These are phyloP conservation scores for Trichoderma breve DNA, from an alignment of 2,329 filamentous ascomycete species.

Conservation along the genomic window DNA sequence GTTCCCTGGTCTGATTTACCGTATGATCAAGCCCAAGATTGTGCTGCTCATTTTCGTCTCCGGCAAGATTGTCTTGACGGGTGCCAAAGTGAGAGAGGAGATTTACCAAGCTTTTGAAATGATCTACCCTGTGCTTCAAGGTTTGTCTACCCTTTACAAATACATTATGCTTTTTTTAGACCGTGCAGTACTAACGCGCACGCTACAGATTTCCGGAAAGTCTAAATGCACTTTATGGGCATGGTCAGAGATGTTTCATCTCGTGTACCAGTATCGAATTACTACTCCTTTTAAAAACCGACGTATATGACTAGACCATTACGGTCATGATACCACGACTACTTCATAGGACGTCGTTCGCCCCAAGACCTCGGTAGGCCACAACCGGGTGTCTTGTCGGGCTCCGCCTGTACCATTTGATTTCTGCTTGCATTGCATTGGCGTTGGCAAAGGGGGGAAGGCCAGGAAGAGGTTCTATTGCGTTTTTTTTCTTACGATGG, in stretches of 20 bases:
- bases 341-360: slow-evolving; percentile 28
- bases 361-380: slow-evolving; percentile 26
- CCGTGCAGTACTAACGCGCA: slow-evolving; percentile 6
- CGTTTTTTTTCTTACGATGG: slow-evolving; percentile 31
- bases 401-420: slow-evolving; percentile 40
- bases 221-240: slow-evolving; percentile 37
- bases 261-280: slow-evolving; percentile 23
- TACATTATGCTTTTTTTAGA: background rate
- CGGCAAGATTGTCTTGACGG: slow-evolving; percentile 96
- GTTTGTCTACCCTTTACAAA: slow-evolving; percentile 46
- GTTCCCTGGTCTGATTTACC: slow-evolving; percentile 98
- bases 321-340: slow-evolving; percentile 49
- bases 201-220: slow-evolving; percentile 55
- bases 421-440: slow-evolving; percentile 54
- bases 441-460: slow-evolving; percentile 49
- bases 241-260: slow-evolving; percentile 16
- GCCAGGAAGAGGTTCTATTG: slow-evolving; percentile 30
- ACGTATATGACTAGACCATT: slow-evolving; percentile 44
- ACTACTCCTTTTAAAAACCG: slow-evolving; percentile 21
- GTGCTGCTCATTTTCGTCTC: slow-evolving; percentile 97
- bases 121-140: slow-evolving; percentile 94
- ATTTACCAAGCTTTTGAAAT: slow-evolving; percentile 96
- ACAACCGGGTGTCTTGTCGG: slow-evolving; percentile 23
- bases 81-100: slow-evolving; percentile 96
- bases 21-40: slow-evolving; percentile 99